These are phyloP conservation scores for Nakazawaea ishiwadae DNA, from an alignment of 805 yeast species.

Conservation along the genomic window DNA sequence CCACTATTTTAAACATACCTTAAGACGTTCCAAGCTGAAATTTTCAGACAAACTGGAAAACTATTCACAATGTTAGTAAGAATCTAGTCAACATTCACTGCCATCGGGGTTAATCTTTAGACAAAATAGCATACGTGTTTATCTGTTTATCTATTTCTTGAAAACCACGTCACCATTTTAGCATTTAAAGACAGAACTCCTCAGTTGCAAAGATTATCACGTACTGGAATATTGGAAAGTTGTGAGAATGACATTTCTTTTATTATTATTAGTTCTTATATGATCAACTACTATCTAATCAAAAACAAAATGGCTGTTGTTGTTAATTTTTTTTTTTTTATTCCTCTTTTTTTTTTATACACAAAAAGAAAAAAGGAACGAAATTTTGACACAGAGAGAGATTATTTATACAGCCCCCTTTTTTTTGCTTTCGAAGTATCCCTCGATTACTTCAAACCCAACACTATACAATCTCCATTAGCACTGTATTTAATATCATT, in stretches of 20 bases:
- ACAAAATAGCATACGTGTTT: no score
- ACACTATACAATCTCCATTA: constrained; percentile 23
- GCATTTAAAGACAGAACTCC: no score
- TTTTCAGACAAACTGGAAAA: constrained; percentile 40
- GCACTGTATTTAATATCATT: constrained; percentile 27
- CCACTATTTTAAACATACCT: no score
- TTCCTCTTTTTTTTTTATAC: neutral
- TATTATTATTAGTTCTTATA: constrained; percentile 15
- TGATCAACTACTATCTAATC: no score
- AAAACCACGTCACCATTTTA: neutral
- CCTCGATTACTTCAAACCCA: neutral
- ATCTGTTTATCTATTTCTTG: no score
- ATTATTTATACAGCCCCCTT: neutral
- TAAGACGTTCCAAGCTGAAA: constrained; percentile 44
- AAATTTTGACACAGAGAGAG: no score
- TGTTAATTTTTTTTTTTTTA: neutral
- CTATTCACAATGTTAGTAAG: constrained; percentile 22
- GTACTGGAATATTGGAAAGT: constrained; percentile 34
- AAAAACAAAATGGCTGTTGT: no score
- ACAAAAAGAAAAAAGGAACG: neutral
- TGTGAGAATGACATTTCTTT: constrained; percentile 29
- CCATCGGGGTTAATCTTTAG: no score
- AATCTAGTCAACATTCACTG: no score
- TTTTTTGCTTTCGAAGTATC: neutral
- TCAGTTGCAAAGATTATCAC: constrained; percentile 16